Conservation (phyloP, 2,329 filamentous ascomycete genomes). For the Ascomycota sp. region DNA sequence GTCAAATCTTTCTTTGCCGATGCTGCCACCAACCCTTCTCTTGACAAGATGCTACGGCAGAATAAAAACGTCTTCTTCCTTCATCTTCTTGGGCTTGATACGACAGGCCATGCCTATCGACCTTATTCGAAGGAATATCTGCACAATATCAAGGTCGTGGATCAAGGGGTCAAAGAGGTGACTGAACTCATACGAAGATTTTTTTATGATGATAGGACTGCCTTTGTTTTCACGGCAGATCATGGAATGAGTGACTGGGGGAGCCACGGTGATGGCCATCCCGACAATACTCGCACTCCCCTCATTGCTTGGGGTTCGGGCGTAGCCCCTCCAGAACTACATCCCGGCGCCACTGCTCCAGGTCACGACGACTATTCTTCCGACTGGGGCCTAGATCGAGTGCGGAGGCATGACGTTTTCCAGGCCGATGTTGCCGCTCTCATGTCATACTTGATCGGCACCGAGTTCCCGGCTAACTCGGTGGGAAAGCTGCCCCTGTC, state of each 20-base stretch:
- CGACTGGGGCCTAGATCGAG: slow-evolving; percentile 66
- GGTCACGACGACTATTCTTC: slow-evolving; percentile 85
- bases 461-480: slow-evolving; percentile 88
- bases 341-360: slow-evolving; percentile 34
- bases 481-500: slow-evolving; percentile 80
- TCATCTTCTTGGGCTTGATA: slow-evolving; percentile 82
- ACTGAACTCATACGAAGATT: slow-evolving; percentile 66
- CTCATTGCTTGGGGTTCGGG: slow-evolving; percentile 88
- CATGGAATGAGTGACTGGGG: slow-evolving; percentile 99
- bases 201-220: slow-evolving; percentile 67
- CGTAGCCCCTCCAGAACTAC: slow-evolving; percentile 51
- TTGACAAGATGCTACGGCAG: slow-evolving; percentile 51
- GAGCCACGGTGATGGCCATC: slow-evolving; percentile 95
- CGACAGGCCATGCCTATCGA: slow-evolving; percentile 64
- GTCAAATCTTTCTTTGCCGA: slow-evolving; percentile 73
- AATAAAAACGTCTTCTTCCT: slow-evolving; percentile 91
- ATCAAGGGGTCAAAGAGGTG: slow-evolving; percentile 72
- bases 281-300: slow-evolving; percentile 88
- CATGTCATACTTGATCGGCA: slow-evolving; percentile 79
- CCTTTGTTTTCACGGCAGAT: slow-evolving; percentile 92
- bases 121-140: slow-evolving; percentile 94
- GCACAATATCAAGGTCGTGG: slow-evolving; percentile 84
- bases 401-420: slow-evolving; percentile 74
- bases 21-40: slow-evolving; percentile 55
- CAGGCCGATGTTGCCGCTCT: slow-evolving; percentile 89